A percentile compares a stretch with the other conserved stretches of the same genome.
These are phyloP conservation scores for Debaryomyces psychrophilus DNA, from an alignment of 1,139 yeast genomes.

Conservation along the genomic window DNA sequence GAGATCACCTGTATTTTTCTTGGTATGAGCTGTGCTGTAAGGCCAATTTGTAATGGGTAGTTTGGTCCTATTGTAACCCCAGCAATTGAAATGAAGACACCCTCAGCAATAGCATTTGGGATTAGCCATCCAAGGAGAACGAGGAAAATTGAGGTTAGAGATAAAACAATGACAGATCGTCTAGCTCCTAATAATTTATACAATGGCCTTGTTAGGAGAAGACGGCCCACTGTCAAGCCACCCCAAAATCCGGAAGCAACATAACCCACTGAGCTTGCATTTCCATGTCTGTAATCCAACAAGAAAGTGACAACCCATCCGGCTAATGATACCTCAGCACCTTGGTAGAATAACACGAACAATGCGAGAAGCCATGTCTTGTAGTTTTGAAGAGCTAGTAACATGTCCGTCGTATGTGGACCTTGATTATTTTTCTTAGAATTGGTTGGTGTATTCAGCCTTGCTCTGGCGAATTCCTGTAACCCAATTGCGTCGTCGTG, in stretches of 20 bases:
- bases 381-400: constrained; percentile 40
- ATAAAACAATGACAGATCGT: constrained; percentile 44
- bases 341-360: constrained; percentile 64
- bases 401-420: constrained; percentile 16
- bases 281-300: constrained; percentile 57
- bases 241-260: constrained; percentile 76
- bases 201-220: constrained; percentile 46
- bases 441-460: neutral
- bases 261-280: constrained; percentile 52
- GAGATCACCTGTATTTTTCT: constrained; percentile 57
- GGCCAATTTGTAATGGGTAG: constrained; percentile 56
- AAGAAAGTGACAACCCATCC: constrained; percentile 74
- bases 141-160: constrained; percentile 36
- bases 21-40: constrained; percentile 51
- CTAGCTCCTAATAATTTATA: constrained; percentile 53
- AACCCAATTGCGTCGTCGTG: constrained; percentile 14
- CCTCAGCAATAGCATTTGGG: constrained; percentile 43
- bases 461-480: constrained; percentile 4
- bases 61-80: constrained; percentile 59
- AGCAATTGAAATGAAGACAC: constrained; percentile 48
- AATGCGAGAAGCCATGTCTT: constrained; percentile 59
- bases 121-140: constrained; percentile 52
- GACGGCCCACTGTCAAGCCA: constrained; percentile 65
- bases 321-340: constrained; percentile 68
- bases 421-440: constrained; percentile 1